A percentile compares a stretch with the other conserved stretches of the same genome.
phyloP scores from a whole-genome alignment of 768 basidiomycete genomes.

The Pleurotus sapidus region DNA sequence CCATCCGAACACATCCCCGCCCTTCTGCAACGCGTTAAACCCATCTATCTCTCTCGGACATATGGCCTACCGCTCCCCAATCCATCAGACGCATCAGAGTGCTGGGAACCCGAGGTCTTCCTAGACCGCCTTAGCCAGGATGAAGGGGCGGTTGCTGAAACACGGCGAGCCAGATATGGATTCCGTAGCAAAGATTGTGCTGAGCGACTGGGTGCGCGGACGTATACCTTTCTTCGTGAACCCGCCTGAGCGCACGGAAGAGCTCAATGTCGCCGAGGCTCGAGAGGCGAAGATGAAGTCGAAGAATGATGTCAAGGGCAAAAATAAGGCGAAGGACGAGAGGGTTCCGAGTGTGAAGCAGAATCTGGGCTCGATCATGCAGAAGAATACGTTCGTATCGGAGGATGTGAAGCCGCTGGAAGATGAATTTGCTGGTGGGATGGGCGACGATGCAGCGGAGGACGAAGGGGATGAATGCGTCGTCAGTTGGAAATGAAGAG shows the following conservation, averaged over 20 bases:
- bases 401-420: conserved; percentile 79
- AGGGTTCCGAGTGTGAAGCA: conserved; percentile 72
- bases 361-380: conserved; percentile 82
- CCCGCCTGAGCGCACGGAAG: conserved; percentile 81
- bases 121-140: conserved; percentile 85
- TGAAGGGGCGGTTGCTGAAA: conserved; percentile 89
- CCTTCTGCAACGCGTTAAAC: conserved; percentile 89
- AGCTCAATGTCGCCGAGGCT: conserved; percentile 63
- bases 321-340: conserved; percentile 42
- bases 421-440: conserved; percentile 38
- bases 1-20: conserved; percentile 91
- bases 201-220: conserved; percentile 97
- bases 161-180: conserved; percentile 94
- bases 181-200: conserved; percentile 88
- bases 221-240: conserved; percentile 95
- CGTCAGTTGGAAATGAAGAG: conserved; percentile 34
- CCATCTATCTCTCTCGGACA: conserved; percentile 84
- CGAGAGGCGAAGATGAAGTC: conserved; percentile 43
- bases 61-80: conserved; percentile 72
- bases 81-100: conserved; percentile 42
- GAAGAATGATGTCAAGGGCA: conserved; percentile 45
- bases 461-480: conserved; percentile 34
- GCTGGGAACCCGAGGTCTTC: conserved; percentile 76
- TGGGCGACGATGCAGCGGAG: conserved; percentile 28
- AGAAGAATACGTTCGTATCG: conserved; percentile 82